Conservation (phyloP, 2,329 filamentous ascomycete species). For the Arthroderma sp. region DNA sequence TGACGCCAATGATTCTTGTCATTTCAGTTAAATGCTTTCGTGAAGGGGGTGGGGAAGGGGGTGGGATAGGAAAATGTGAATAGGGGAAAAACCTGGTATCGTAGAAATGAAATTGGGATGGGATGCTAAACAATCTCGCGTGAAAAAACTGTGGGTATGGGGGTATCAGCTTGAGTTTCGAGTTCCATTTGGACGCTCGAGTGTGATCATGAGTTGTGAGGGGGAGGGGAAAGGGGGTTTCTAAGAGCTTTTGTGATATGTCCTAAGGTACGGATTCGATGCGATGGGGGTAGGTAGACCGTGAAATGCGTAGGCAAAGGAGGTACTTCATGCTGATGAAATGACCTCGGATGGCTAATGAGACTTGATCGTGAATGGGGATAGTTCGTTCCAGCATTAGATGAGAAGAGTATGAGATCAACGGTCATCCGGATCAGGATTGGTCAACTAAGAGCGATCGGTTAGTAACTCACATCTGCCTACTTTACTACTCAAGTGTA, state of each 20-base stretch:
- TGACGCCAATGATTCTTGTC: slow-evolving; percentile 1
- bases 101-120: neutral
- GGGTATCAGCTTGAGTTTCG: neutral
- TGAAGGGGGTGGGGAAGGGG: neutral
- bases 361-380: neutral
- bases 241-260: neutral
- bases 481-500: slow-evolving; percentile 4
- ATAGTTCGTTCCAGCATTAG: neutral
- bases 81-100: neutral
- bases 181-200: neutral
- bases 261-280: neutral
- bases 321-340: neutral
- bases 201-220: neutral
- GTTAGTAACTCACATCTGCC: neutral
- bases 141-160: neutral
- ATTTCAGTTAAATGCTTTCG: neutral
- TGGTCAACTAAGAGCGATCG: slow-evolving; percentile 12
- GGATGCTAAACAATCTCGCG: neutral
- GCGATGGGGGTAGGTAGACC: neutral
- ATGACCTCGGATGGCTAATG: neutral
- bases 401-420: neutral
- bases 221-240: too few relatives aligned
- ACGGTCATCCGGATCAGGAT: slow-evolving; percentile 11
- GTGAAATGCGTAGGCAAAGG: neutral
- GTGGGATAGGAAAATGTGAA: neutral